Conservation (phyloP, 1,284 basidiomycete genomes). For the Veloboletus limbatus region DNA sequence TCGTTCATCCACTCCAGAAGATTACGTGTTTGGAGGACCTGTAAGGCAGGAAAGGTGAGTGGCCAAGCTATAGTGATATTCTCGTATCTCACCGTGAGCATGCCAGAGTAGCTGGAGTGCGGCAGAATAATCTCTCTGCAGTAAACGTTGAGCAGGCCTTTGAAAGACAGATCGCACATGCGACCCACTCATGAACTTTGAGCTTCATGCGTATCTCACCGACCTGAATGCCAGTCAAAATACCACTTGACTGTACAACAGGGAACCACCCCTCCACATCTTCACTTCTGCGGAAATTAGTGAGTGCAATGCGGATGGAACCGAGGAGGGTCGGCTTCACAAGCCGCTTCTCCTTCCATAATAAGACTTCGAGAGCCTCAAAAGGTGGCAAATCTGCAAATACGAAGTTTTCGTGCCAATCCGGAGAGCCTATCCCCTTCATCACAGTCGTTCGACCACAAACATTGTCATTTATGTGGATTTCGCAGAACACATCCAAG, state of each 20-base stretch:
- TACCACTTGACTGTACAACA: slow-evolving; percentile 51
- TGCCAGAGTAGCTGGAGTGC: slow-evolving; percentile 49
- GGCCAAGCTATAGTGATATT: neutral
- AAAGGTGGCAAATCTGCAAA: slow-evolving; percentile 73
- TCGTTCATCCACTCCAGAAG: slow-evolving; percentile 72
- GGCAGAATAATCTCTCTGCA: slow-evolving; percentile 74
- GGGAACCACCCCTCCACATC: slow-evolving; percentile 80
- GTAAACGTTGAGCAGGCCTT: slow-evolving; percentile 16
- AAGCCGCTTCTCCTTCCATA: slow-evolving; percentile 66
- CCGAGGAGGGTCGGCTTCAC: slow-evolving; percentile 58
- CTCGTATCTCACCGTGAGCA: slow-evolving; percentile 48
- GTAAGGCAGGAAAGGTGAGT: slow-evolving; percentile 6
- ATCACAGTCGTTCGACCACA: slow-evolving; percentile 72
- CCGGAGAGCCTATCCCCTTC: slow-evolving; percentile 58
- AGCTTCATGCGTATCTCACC: slow-evolving; percentile 75
- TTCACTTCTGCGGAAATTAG: slow-evolving; percentile 70
- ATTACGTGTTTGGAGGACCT: slow-evolving; percentile 64
- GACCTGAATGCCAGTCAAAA: slow-evolving; percentile 53
- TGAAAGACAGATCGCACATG: neutral
- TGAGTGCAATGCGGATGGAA: slow-evolving; percentile 58
- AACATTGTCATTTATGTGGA: slow-evolving; percentile 59
- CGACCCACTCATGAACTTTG: slow-evolving; percentile 70
- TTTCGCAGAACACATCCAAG: slow-evolving; percentile 67
- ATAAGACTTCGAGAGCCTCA: slow-evolving; percentile 57
- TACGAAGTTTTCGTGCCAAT: slow-evolving; percentile 78